These are phyloP conservation scores for Lipomyces sp. DNA, from an alignment of 805 yeast species.

Conservation along the genomic window DNA sequence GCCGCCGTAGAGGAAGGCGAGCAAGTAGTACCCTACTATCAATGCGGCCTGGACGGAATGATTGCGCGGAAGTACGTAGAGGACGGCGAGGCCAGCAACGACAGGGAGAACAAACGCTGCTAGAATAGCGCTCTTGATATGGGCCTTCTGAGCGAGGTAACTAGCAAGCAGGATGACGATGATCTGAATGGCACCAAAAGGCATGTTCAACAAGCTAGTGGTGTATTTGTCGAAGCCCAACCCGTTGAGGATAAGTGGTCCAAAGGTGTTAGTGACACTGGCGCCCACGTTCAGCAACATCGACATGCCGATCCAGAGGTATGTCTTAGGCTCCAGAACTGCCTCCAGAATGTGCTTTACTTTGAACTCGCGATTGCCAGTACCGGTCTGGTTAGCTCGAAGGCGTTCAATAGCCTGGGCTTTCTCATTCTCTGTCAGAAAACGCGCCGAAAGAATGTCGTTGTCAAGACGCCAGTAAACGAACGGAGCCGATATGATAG, in stretches of 20 bases:
- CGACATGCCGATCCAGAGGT: slow-evolving; percentile 14
- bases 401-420: slow-evolving; percentile 37
- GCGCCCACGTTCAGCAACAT: slow-evolving; percentile 27
- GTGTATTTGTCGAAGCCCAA: slow-evolving; percentile 43
- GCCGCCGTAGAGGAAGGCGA: slow-evolving; percentile 40
- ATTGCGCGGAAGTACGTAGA: slow-evolving; percentile 40
- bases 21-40: slow-evolving; percentile 44
- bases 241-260: slow-evolving; percentile 41
- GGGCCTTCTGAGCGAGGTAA: slow-evolving; percentile 7
- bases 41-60: slow-evolving; percentile 41
- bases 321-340: slow-evolving; percentile 35
- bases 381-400: slow-evolving; percentile 46
- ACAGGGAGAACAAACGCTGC: slow-evolving; percentile 42
- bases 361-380: slow-evolving; percentile 44
- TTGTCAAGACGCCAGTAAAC: slow-evolving; percentile 16
- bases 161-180: slow-evolving; percentile 36
- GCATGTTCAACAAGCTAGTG: slow-evolving; percentile 45
- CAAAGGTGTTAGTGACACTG: slow-evolving; percentile 31
- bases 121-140: slow-evolving; percentile 5
- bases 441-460: slow-evolving; percentile 25
- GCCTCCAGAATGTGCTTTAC: slow-evolving; percentile 42
- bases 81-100: slow-evolving; percentile 44
- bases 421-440: slow-evolving; percentile 35
- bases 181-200: slow-evolving; percentile 44
- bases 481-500: slow-evolving; percentile 13